Base-by-base conservation (phyloP, 1,139 yeast genomes). In the Sugiyamaella japonica region DNA sequence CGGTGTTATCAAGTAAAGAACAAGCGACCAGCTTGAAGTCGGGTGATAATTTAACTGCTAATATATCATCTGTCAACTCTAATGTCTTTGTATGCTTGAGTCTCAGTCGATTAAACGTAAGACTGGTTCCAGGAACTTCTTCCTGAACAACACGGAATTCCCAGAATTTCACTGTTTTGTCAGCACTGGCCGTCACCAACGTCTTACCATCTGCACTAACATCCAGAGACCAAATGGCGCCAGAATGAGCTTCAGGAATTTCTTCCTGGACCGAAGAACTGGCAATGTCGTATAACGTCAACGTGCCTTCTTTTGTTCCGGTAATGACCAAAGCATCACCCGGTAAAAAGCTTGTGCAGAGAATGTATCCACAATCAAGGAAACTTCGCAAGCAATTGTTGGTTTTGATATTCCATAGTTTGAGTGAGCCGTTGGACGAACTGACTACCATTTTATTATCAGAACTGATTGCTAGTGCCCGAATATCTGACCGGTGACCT, bases 201-300 rank as follows among this genome's bases (percentile, higher is more conserved):
- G 86, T 79, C 63, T 82, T 85, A 16, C 99, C 99, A 70, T 93
- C 96, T 7, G 86, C 81, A 1, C 95, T 83, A 40, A 93, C 70
- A 68, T 93, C 97, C 61, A 93, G 75, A 1, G 96, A 84, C 98
- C 98, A 95, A 48, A 93, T 81, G 0, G 97, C 89, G 25, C 90
- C 87, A 3, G 81, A 83, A 69, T 91, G 97, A 49, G 74, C 79
- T 57, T 84, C 85, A 12, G 47, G 23, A n/a, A 87, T 79, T 31
- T 82, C 75, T 62, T 86, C 89, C 5, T 88, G 65, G 62, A 85
- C 67, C 0, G 91, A 78, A 0, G 97, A 87, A 1, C 91, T 81
- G 0, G 97, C 87, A 58, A 93, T 81, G 69, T 95, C 99, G 67
- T 86, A 89, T 49, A 93, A 76, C 66, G 89, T 95, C 57, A 93